Base-by-base conservation (phyloP, 352 stramenopile species). In the Globisporangium okanoganense region DNA sequence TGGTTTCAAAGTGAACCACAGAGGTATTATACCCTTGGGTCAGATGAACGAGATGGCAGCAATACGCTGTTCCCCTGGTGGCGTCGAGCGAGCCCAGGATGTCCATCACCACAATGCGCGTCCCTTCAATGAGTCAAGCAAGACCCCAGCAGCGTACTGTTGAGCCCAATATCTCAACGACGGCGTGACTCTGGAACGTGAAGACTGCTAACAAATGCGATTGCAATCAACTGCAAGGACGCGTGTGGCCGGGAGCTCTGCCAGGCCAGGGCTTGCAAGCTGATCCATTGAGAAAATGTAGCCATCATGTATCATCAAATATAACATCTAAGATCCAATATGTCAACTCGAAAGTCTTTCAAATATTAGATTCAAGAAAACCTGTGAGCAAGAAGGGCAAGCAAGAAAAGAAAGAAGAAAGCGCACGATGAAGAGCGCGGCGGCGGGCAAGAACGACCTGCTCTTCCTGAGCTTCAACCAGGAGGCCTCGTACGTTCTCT, bases 401-500 rank as follows among this genome's bases (percentile, higher is more conserved):
- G 25, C 27, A 24, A 16, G 29, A 20, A 16, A 33, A 55, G 18
- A 10, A 56, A n/a, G 9, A 25, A 20, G 20, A 38, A 2, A 50
- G 43, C 7, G 20, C 5, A 33, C 60, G 29, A 75, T 90, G 77
- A 78, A 74, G 67, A 79, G 64, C 49, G 61, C 52, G 29, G 71
- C 83, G 36, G 67, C 73, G 55, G 67, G 66, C 58, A 71, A 74
- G 62, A 78, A 59, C 41, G 80, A 93, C 52, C 66, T 94, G 65
- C 87, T 95, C 73, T 96, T 92, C 71, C 72, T 96, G 48, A 93
- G 88, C 78, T 95, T 97, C 60, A 97, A 97, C 70, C 91, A 97
- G 62, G 89, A 97, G 61, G 91, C 90, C 12, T 92, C 86, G 84
- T 95, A 74, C 67, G 84, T 72, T 0, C 6, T 53, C 5, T 20